phyloP scores from a whole-genome alignment of 1,284 basidiomycete genomes.

The Paramarasmius palmivorus region DNA sequence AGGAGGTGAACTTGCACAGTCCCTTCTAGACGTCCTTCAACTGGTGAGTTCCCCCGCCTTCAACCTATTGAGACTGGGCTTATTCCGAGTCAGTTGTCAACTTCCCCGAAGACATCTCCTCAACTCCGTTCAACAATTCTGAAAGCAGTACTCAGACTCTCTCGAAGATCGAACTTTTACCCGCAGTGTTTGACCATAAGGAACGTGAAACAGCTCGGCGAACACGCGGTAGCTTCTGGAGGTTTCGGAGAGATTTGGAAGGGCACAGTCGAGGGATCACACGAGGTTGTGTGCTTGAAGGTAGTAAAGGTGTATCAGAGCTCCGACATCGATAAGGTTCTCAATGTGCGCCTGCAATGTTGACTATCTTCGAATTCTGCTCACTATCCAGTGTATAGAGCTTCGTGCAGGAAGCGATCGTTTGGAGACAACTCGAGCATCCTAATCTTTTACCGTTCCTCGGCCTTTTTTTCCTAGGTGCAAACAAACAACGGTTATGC shows the following conservation, averaged over 20 bases:
- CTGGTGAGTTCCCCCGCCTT: not conserved
- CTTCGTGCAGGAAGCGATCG: not conserved
- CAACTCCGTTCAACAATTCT: not conserved
- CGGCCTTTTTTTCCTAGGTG: slow-evolving; percentile 1
- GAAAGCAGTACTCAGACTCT: not conserved
- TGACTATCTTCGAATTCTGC: not conserved
- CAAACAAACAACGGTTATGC: slow-evolving; percentile 10
- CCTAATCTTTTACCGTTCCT: slow-evolving; percentile 4
- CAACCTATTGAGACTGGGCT: not conserved
- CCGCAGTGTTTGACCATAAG: not conserved
- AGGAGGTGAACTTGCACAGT: not conserved
- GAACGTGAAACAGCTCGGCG: not conserved
- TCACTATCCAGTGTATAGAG: not conserved
- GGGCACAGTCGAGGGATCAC: not conserved
- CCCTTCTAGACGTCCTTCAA: not conserved
- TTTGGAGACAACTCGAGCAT: slow-evolving; percentile 4
- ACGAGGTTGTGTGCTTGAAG: not conserved
- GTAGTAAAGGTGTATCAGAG: not conserved
- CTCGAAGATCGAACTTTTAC: not conserved
- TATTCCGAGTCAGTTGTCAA: not conserved
- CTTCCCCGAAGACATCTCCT: not conserved
- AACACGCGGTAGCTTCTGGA: not conserved
- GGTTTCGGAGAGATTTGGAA: not conserved
- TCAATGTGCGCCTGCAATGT: not conserved
- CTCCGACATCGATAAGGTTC: not conserved